These are phyloP conservation scores for Falciphora oryzae DNA, from an alignment of 2,329 filamentous ascomycete species.

Conservation along the genomic window DNA sequence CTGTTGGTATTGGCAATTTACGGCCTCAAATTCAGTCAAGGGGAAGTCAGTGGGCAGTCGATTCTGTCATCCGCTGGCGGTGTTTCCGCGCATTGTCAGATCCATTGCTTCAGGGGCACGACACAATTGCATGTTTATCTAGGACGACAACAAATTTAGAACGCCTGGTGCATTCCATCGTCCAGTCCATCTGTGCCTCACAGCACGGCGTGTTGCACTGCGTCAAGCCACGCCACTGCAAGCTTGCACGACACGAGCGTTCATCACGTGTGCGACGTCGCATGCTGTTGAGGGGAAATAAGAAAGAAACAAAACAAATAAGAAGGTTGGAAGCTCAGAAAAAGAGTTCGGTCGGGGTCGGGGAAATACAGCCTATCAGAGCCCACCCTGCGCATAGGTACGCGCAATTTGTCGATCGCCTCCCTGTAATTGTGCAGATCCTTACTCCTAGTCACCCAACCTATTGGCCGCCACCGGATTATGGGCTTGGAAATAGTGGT, in stretches of 20 bases:
- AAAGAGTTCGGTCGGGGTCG: not conserved
- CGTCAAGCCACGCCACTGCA: not conserved
- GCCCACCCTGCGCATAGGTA: not conserved
- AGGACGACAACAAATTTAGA: not conserved
- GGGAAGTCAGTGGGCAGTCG: not conserved
- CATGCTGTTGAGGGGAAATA: not conserved
- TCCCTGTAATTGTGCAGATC: not conserved
- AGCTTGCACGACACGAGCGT: not conserved
- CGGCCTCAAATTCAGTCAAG: not conserved
- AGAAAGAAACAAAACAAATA: not conserved
- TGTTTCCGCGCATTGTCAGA: not conserved
- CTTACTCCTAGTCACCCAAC: not conserved
- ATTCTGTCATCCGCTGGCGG: not conserved
- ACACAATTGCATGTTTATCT: not conserved
- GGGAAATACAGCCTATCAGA: not conserved
- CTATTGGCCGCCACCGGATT: not conserved
- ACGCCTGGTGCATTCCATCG: not conserved
- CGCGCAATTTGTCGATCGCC: not conserved
- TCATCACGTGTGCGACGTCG: not conserved
- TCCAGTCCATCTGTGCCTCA: too few species aligned
- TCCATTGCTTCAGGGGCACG: not conserved
- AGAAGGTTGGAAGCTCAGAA: not conserved
- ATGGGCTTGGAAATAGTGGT: too few species aligned
- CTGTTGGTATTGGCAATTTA: not conserved
- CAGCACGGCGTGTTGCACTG: not conserved